phyloP scores from a whole-genome alignment of 164 flowering plant genomes.

The Paratinospora sagittata region DNA sequence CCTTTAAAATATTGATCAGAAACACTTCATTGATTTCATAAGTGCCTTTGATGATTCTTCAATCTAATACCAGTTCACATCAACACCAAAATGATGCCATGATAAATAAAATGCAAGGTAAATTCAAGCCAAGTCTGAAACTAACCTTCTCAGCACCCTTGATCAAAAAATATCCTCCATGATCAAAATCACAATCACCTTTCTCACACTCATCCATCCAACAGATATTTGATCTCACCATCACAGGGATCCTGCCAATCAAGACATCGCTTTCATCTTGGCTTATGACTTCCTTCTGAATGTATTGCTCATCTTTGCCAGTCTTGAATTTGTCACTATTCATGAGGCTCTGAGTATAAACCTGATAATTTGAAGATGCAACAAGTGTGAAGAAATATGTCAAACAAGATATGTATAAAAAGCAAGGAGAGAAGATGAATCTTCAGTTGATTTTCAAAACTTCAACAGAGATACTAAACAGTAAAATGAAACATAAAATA shows the following conservation, averaged over 20 bases:
- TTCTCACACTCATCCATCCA: slow-evolving; percentile 55
- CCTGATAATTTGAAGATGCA: slow-evolving; percentile 34
- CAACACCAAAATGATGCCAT: background rate
- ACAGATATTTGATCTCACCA: slow-evolving; percentile 84
- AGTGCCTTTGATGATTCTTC: too few relatives aligned
- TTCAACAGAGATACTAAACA: background rate
- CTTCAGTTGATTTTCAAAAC: background rate
- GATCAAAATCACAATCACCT: slow-evolving; percentile 81
- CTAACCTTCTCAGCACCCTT: slow-evolving; percentile 93
- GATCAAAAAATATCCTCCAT: slow-evolving; percentile 84
- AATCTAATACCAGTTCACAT: background rate
- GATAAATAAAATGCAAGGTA: background rate
- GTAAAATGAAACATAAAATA: background rate
- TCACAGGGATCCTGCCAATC: slow-evolving; percentile 85
- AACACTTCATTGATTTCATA: too few relatives aligned
- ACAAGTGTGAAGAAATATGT: background rate
- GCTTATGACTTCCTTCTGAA: slow-evolving; percentile 32
- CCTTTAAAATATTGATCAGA: too few relatives aligned
- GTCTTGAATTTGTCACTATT: slow-evolving; percentile 84
- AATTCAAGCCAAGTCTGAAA: slow-evolving; percentile 1
- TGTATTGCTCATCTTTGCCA: slow-evolving; percentile 48
- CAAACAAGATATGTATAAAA: background rate
- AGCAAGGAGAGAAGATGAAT: background rate
- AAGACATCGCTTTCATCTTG: slow-evolving; percentile 38
- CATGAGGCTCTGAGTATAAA: slow-evolving; percentile 40